Conservation (phyloP, 2,329 filamentous ascomycete genomes). For the Fusarium succisae region DNA sequence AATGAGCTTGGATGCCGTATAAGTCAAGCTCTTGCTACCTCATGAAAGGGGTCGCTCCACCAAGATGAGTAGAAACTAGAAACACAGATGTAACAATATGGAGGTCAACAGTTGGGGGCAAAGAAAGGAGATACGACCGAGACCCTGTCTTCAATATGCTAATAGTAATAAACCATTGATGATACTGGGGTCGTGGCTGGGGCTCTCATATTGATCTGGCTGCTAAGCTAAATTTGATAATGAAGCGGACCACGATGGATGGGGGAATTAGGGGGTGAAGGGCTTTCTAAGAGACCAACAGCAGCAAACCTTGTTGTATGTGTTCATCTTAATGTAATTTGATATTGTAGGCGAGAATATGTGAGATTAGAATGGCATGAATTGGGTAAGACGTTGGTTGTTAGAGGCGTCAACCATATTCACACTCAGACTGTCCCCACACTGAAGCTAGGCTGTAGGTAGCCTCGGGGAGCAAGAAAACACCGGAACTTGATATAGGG, state of each 20-base stretch:
- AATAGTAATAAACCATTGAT: slow-evolving; percentile 14
- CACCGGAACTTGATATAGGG: too few relatives aligned
- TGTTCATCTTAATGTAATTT: slow-evolving; percentile 20
- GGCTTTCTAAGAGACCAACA: neutral
- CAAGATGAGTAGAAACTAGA: neutral
- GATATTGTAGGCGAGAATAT: slow-evolving; percentile 9
- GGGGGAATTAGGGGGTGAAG: slow-evolving; percentile 6
- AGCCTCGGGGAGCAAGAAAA: too few relatives aligned
- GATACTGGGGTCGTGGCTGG: slow-evolving; percentile 25
- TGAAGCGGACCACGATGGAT: neutral
- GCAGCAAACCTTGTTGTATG: neutral
- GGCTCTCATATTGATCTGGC: slow-evolving; percentile 25
- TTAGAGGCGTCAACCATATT: slow-evolving; percentile 17
- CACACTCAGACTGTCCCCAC: slow-evolving; percentile 28
- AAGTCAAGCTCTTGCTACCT: slow-evolving; percentile 5
- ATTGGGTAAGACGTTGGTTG: slow-evolving; percentile 28
- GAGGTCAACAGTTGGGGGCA: neutral
- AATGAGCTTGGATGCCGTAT: neutral
- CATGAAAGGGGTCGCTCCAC: slow-evolving; percentile 8
- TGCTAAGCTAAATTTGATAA: slow-evolving; percentile 29
- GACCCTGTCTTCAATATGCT: slow-evolving; percentile 23
- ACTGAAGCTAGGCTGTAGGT: slow-evolving; percentile 10
- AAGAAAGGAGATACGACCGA: slow-evolving; percentile 9
- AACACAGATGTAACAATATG: neutral
- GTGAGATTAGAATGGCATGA: slow-evolving; percentile 23